Conservation (phyloP, 768 basidiomycete species). For the Mycena amicta region DNA sequence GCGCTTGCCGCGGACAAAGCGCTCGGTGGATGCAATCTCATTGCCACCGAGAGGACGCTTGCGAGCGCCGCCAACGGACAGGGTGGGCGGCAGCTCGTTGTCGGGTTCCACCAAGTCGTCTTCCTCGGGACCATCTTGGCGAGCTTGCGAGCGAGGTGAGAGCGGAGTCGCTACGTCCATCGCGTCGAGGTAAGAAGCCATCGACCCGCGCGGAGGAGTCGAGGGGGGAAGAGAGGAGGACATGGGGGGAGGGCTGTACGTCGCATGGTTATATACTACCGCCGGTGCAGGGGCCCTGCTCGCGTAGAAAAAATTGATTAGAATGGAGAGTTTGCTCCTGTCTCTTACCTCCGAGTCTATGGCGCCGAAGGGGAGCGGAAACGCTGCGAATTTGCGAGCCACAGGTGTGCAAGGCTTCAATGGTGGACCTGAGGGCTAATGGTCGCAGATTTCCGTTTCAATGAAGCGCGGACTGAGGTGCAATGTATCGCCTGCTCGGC, state of each 20-base stretch:
- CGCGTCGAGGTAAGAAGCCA: too few relatives aligned
- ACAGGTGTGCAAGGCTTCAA: neutral
- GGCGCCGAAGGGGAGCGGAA: neutral
- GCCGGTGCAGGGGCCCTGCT: neutral
- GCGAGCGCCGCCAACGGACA: too few relatives aligned
- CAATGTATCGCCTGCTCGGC: neutral
- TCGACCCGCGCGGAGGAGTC: neutral
- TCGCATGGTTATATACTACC: neutral
- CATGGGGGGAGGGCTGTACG: neutral
- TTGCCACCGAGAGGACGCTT: too few relatives aligned
- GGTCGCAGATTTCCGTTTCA: too few relatives aligned
- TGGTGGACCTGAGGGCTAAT: too few relatives aligned
- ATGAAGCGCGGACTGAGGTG: neutral
- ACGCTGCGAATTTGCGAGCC: neutral
- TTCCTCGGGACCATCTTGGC: too few relatives aligned
- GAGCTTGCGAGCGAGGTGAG: too few relatives aligned
- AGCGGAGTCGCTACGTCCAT: too few relatives aligned
- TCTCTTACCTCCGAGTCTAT: neutral
- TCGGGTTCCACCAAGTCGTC: too few relatives aligned
- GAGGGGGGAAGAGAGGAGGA: neutral
- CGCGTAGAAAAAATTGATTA: neutral
- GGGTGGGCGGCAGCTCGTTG: too few relatives aligned
- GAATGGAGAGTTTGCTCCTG: neutral
- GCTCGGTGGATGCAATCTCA: too few relatives aligned
- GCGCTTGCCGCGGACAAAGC: too few relatives aligned